phyloP scores from a whole-genome alignment of 1,284 basidiomycete species.

The Ganoderma sinense region DNA sequence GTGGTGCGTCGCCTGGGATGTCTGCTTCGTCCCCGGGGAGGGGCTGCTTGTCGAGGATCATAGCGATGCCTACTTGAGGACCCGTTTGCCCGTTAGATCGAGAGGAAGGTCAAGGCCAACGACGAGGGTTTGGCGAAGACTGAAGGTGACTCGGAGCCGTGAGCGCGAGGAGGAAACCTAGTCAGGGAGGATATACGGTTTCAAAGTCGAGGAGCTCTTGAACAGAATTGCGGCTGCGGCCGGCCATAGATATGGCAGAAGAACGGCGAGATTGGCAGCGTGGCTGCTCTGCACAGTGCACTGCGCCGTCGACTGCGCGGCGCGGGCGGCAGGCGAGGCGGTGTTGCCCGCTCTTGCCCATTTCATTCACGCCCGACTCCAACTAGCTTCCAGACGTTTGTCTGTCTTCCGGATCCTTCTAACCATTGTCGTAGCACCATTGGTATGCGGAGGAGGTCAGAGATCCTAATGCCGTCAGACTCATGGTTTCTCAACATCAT shows the following conservation, averaged over 20 bases:
- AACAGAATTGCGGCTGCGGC: not conserved
- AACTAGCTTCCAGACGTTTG: too few species aligned
- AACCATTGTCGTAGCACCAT: too few species aligned
- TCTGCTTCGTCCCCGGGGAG: slow-evolving; percentile 39
- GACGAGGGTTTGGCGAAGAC: not conserved
- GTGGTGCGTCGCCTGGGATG: slow-evolving; percentile 37
- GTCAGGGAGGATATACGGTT: slow-evolving; percentile 4
- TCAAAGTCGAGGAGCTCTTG: not conserved
- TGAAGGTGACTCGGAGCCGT: not conserved
- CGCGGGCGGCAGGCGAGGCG: not conserved
- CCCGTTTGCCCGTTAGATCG: not conserved
- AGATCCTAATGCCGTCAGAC: too few species aligned
- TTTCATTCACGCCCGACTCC: too few species aligned
- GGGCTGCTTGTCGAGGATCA: slow-evolving; percentile 40
- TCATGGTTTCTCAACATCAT: too few species aligned
- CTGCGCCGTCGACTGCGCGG: not conserved
- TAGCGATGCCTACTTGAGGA: slow-evolving; percentile 12
- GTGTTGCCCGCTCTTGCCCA: too few species aligned
- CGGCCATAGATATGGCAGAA: slow-evolving; percentile 1
- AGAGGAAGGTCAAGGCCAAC: not conserved
- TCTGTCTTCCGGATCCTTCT: too few species aligned
- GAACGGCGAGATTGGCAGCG: not conserved
- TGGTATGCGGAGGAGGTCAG: too few species aligned
- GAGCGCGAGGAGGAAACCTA: not conserved
- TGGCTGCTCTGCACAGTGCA: not conserved